These are phyloP conservation scores for Tetragonia tetragonoides DNA, from an alignment of 148 eudicot species.

Conservation along the genomic window DNA sequence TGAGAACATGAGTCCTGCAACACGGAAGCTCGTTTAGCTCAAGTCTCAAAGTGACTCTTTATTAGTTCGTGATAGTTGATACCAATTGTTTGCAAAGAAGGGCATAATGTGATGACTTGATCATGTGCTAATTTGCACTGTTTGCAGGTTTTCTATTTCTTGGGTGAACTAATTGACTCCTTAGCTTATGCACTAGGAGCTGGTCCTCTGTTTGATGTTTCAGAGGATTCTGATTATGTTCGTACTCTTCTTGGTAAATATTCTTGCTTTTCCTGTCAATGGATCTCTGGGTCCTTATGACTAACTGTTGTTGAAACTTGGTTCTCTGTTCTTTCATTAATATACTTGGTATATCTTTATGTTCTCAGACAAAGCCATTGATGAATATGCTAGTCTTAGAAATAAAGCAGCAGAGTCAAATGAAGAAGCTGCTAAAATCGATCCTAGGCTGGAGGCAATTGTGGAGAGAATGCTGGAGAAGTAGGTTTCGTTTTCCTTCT, in stretches of 20 bases:
- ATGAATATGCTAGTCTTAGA: conserved; percentile 85
- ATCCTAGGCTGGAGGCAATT: conserved; percentile 89
- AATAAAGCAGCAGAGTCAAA: conserved; percentile 70
- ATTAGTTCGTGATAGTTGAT: background rate
- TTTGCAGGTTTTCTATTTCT: conserved; percentile 75
- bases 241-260: conserved; percentile 80
- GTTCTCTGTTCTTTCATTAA: background rate
- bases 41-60: background rate
- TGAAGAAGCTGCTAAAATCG: conserved; percentile 57
- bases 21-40: background rate
- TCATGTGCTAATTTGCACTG: conserved; percentile 7
- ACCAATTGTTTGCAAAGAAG: background rate
- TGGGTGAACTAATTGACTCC: conserved; percentile 85
- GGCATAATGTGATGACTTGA: background rate
- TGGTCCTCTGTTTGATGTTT: conserved; percentile 82
- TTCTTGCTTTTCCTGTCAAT: background rate
- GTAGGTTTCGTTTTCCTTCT: conserved; percentile 41
- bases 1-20: background rate
- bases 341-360: conserved; percentile 6
- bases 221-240: conserved; percentile 91
- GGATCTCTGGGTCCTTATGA: background rate
- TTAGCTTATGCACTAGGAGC: conserved; percentile 94
- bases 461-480: conserved; percentile 97
- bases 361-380: conserved; percentile 82
- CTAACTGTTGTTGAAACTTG: no score